These are phyloP conservation scores for Lonicera japonica DNA, from an alignment of 129 eudicot genomes.

Conservation along the genomic window DNA sequence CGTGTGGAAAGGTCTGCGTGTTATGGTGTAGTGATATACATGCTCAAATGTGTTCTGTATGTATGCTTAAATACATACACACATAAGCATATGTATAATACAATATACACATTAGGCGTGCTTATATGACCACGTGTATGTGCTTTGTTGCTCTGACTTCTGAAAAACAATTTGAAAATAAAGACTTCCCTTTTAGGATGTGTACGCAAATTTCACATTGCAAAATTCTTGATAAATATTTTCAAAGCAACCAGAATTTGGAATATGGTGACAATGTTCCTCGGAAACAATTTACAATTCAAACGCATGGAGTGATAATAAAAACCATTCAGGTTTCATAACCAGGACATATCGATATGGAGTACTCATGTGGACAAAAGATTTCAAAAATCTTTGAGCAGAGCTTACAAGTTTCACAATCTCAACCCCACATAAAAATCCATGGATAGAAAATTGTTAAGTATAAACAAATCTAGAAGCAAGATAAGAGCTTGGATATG, in stretches of 20 bases:
- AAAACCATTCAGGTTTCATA: not conserved
- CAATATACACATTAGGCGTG: too few relatives aligned
- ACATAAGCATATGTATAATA: too few relatives aligned
- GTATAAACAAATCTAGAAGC: not conserved
- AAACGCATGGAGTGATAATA: not conserved
- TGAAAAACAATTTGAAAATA: not conserved
- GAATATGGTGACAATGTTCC: not conserved
- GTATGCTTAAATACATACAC: not conserved
- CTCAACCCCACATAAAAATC: not conserved
- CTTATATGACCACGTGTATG: too few relatives aligned
- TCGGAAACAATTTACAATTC: not conserved
- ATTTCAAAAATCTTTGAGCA: not conserved
- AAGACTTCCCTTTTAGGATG: not conserved
- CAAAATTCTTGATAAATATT: not conserved
- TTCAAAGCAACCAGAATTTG: not conserved
- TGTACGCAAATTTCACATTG: too few relatives aligned
- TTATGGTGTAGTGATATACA: not conserved
- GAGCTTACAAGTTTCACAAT: not conserved
- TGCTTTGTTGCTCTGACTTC: not conserved
- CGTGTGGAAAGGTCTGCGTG: not conserved
- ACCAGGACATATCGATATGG: not conserved
- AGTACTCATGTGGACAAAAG: not conserved
- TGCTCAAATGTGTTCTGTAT: too few relatives aligned
- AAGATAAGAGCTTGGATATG: not conserved
- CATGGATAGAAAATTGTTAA: not conserved